Conservation (phyloP, 208 protist species). For the Leishmania amazonensis region DNA sequence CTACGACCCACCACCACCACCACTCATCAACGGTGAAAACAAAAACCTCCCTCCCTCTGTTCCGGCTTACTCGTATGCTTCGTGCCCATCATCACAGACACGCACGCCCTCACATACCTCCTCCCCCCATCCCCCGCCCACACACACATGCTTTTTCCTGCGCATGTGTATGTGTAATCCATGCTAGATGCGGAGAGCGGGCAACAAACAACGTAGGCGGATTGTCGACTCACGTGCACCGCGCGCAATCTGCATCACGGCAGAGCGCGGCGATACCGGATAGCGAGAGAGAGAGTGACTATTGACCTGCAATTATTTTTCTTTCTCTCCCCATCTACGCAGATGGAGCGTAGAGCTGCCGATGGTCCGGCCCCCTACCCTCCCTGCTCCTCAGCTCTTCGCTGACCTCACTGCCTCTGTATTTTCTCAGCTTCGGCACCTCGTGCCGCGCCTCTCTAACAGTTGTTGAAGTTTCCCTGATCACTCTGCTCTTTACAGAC, state of each 20-base stretch:
- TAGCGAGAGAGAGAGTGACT: neutral
- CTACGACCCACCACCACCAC: no score
- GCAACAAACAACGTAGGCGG: neutral
- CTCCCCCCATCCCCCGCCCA: no score
- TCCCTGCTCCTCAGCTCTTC: no score
- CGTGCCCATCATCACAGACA: neutral
- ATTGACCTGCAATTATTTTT: neutral
- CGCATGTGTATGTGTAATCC: neutral
- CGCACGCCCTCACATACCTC: no score
- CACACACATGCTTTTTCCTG: neutral
- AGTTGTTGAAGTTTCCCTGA: no score
- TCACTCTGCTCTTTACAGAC: no score
- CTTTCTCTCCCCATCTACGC: neutral
- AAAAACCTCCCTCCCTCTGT: neutral
- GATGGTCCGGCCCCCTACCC: neutral
- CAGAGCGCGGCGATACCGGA: neutral
- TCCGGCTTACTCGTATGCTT: neutral
- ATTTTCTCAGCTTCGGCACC: no score
- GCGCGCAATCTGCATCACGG: neutral
- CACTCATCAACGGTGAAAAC: neutral
- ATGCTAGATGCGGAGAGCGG: neutral
- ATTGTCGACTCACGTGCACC: neutral
- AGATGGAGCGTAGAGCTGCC: neutral
- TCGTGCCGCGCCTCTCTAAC: no score
- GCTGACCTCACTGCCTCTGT: no score